Evolutionary conservation across 352 stramenopile genomes (phyloP).

Genomic region (Pythium volutum): DNA sequence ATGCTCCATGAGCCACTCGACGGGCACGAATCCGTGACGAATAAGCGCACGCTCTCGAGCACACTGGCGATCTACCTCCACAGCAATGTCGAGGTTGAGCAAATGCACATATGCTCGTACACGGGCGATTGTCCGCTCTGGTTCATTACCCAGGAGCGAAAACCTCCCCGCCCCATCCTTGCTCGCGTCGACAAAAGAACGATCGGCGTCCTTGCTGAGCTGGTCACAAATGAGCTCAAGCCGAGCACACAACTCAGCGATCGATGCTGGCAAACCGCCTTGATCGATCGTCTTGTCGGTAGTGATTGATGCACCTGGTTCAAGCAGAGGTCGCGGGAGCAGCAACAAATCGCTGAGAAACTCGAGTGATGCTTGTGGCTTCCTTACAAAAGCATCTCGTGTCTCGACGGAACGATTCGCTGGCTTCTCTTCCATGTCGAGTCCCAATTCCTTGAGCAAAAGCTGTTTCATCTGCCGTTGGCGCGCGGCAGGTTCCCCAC

Average conservation of each 20-base stretch:
- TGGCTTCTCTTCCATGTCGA: neutral
- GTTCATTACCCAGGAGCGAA: neutral
- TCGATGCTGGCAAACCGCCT: neutral
- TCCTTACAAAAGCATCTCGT: neutral
- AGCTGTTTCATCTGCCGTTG: slow-evolving; percentile 2
- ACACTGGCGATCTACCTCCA: neutral
- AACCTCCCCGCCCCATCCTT: neutral
- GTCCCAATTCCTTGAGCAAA: neutral
- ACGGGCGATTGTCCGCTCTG: neutral
- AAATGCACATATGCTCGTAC: neutral
- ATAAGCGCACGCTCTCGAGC: slow-evolving; percentile 4
- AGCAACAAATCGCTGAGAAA: slow-evolving; percentile 18
- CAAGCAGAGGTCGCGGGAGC: neutral
- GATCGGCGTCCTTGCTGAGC: neutral
- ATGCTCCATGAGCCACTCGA: slow-evolving; percentile 8
- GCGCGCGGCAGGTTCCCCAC: neutral
- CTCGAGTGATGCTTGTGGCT: slow-evolving; percentile 3
- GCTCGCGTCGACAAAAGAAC: neutral
- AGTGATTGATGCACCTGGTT: too few relatives aligned
- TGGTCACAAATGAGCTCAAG: neutral
- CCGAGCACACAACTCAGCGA: neutral
- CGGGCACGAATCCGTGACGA: slow-evolving; percentile 10
- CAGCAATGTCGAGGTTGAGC: neutral
- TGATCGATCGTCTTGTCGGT: neutral
- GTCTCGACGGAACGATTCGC: neutral